Base-by-base conservation (phyloP, 2,329 filamentous ascomycete species). In the Neodidymelliopsis sp. region DNA sequence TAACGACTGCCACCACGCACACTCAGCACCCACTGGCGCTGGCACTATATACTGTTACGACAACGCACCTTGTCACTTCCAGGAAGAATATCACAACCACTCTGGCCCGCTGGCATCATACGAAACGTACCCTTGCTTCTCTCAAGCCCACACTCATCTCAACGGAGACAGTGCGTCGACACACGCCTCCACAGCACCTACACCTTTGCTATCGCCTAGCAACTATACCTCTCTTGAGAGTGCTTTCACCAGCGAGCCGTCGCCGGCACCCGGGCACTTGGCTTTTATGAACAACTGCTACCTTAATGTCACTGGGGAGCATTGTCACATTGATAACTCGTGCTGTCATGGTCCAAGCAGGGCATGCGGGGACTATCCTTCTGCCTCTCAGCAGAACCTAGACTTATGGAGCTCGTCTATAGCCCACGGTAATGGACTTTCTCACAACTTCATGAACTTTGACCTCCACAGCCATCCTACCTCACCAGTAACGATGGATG, bases 11-110 rank as follows among this genome's bases (percentile, higher is more conserved):
- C 66, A 72, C 45, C 52, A 64, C 15, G 62, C 62, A 6, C 69
- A 72, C 41, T 60, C 67, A n/a, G 62, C 60, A 4, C 65, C 67
- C 24, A 64, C 63, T 12, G 39, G 56, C 6, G 52, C 63, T 24
- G 65, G 67, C 19, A 69, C 67, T n/a, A 60, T 70, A 24, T 67
- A 60, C 62, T 72, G 68, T 57, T 69, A 65, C 55, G 67, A 69
- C 41, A 59, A 64, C 42, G 59, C 63, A 10, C 59, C 64, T 33
- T 71, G 66, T 57, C 69, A 70, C 47, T 69, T 71, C 20, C 67
- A 71, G 35, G 59, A 66, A 25, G 60, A 59, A 8, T 55, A 60
- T 19, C 64, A 66, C 19, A 50, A 41, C n/a, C 60, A 60, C 22
- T 47, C 66, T 25, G 42, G 56, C 9, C 49, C 42, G 18, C 54